Base-by-base conservation (phyloP, 257 asterid species). In the Penstemon barbatus region DNA sequence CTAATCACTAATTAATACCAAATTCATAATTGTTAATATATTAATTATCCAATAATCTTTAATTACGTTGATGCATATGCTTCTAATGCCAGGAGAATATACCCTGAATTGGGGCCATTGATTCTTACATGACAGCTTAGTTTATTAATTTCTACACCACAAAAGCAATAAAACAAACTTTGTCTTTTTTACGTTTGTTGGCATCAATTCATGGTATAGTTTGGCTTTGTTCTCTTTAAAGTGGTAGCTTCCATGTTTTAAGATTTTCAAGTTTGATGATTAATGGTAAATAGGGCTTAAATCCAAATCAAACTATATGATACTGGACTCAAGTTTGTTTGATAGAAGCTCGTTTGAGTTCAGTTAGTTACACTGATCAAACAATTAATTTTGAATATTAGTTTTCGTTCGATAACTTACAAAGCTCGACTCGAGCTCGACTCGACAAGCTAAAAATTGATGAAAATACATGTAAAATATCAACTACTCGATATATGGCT, bases 71-170 rank as follows among this genome's bases (percentile, higher is more conserved):
- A 51, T 56, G 74, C 51, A 77, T 80, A 83, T 80, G 75, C 83
- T 70, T 75, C 74, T 49, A 40, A 19, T 49, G 77, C 74, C 63
- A 68, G 8, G 43, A 42, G 88, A 73, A 80, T 83, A 83, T 83
- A 71, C 82, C 59, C 36, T 19, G 48, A 1, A 4, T 33, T 61
- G 74, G 56, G 56, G 15, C 68, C 75, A 63, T 10, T 43, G 10
- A 4, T 65, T 48, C 43, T 48, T 45, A 8, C 25, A 72, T 13
- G 42, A 52, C 46, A 11, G 37, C 7, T 53, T 12, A 37, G 8
- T 15, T 45, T 44, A 45, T 10, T 46, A 63, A 19, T 36, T 48
- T 46, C 5, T 46, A 41, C 59, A 13, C 74, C 36, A 58, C 51
- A 10, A 42, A 3, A 69, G 61, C 59, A 60, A 54, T 78, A 54